These are phyloP conservation scores for Maudiozyma bulderi DNA, from an alignment of 805 yeast genomes.

Conservation along the genomic window DNA sequence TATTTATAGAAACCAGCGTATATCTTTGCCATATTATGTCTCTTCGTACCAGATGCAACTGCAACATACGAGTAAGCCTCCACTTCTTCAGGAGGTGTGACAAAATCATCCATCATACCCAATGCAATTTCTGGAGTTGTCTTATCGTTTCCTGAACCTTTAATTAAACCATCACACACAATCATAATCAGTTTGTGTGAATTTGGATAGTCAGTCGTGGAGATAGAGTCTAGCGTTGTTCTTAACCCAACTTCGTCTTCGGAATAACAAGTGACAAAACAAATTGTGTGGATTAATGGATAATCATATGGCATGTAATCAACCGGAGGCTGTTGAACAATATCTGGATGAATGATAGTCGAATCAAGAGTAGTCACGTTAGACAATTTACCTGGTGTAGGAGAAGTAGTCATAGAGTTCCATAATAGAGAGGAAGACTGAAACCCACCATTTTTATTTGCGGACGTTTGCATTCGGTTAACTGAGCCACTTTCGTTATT, in stretches of 20 bases:
- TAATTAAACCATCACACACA: constrained; percentile 88
- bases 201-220: constrained; percentile 93
- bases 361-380: constrained; percentile 42
- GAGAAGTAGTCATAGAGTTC: constrained; percentile 6
- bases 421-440: constrained; percentile 12
- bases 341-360: constrained; percentile 60
- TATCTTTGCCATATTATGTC: constrained; percentile 97
- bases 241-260: constrained; percentile 83
- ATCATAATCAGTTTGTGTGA: constrained; percentile 81
- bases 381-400: constrained; percentile 4
- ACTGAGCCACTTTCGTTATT: background rate
- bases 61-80: constrained; percentile 84
- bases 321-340: constrained; percentile 84
- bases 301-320: constrained; percentile 79
- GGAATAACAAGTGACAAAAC: constrained; percentile 86
- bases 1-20: constrained; percentile 91
- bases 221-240: constrained; percentile 81
- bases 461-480: background rate
- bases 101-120: constrained; percentile 76
- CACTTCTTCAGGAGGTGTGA: constrained; percentile 64
- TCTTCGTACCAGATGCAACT: constrained; percentile 85
- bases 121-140: constrained; percentile 87
- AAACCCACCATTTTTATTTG: constrained; percentile 5
- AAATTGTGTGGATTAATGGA: constrained; percentile 66
- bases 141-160: constrained; percentile 84